These are phyloP conservation scores for Diaporthe sp. DNA, from an alignment of 2,329 filamentous ascomycete species.

Conservation along the genomic window DNA sequence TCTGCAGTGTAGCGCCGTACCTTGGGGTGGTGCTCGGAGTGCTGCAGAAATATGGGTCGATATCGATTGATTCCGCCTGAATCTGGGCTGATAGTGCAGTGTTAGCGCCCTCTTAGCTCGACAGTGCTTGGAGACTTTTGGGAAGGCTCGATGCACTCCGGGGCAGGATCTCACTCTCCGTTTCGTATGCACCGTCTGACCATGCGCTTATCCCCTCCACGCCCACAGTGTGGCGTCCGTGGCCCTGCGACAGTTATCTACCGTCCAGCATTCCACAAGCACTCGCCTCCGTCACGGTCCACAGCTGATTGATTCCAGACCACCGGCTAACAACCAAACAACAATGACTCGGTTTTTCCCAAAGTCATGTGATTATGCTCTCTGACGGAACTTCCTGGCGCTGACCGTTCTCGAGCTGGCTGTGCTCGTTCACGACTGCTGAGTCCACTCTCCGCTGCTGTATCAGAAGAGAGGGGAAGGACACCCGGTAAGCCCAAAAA, in stretches of 20 bases:
- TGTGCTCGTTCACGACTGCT: background rate
- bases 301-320: background rate
- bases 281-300: slow-evolving; percentile 1
- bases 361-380: background rate
- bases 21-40: slow-evolving; percentile 7
- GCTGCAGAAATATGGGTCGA: slow-evolving; percentile 43
- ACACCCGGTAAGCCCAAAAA: background rate
- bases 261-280: slow-evolving; percentile 18
- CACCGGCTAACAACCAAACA: slow-evolving; percentile 1
- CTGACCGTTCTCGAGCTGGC: background rate
- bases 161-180: slow-evolving; percentile 17
- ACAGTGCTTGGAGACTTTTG: slow-evolving; percentile 9
- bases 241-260: slow-evolving; percentile 2
- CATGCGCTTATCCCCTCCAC: background rate
- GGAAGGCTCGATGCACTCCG: slow-evolving; percentile 21
- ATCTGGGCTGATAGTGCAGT: slow-evolving; percentile 46
- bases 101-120: slow-evolving; percentile 28
- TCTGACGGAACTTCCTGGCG: background rate
- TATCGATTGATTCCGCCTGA: slow-evolving; percentile 42
- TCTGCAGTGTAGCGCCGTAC: background rate
- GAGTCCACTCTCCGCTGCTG: background rate
- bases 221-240: slow-evolving; percentile 21
- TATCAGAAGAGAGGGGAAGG: background rate
- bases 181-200: slow-evolving; percentile 21
- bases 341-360: background rate